Conservation (phyloP, 2,329 filamentous ascomycete species). For the Boeremia exigua region DNA sequence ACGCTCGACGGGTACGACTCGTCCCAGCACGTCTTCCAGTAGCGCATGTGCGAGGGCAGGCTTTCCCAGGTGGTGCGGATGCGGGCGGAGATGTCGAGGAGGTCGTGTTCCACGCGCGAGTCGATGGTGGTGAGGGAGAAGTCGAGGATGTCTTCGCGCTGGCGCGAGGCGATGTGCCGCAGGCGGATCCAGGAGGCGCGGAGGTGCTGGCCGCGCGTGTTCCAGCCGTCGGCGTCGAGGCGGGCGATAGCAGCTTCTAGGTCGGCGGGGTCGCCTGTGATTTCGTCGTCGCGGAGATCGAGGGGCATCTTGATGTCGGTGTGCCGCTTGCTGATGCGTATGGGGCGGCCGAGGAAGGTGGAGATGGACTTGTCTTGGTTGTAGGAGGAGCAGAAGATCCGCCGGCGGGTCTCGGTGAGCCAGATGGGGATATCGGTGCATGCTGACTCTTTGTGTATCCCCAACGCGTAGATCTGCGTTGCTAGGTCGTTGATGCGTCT, state of each 20-base stretch:
- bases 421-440: constrained; percentile 33
- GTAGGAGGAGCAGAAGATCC: constrained; percentile 39
- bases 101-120: constrained; percentile 23
- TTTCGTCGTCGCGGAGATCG: constrained; percentile 39
- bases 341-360: constrained; percentile 43
- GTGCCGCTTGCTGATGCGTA: constrained; percentile 39
- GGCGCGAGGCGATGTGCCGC: constrained; percentile 31
- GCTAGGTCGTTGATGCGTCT: constrained; percentile 40
- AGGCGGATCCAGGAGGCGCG: constrained; percentile 40
- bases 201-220: constrained; percentile 38
- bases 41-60: constrained; percentile 38
- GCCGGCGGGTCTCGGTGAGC: constrained; percentile 37
- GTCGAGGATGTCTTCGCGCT: constrained; percentile 45
- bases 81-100: constrained; percentile 40
- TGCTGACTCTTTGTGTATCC: constrained; percentile 41
- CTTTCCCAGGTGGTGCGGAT: constrained; percentile 35
- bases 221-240: constrained; percentile 48
- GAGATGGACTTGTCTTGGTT: constrained; percentile 43
- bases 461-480: constrained; percentile 41
- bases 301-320: constrained; percentile 39
- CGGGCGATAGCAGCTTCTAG: constrained; percentile 24
- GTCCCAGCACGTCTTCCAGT: constrained; percentile 40
- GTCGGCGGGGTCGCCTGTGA: constrained; percentile 26
- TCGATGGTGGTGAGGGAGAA: constrained; percentile 33
- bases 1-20: constrained; percentile 30